These are phyloP conservation scores for Angomonas deanei DNA, from an alignment of 208 protist genomes.

Conservation along the genomic window DNA sequence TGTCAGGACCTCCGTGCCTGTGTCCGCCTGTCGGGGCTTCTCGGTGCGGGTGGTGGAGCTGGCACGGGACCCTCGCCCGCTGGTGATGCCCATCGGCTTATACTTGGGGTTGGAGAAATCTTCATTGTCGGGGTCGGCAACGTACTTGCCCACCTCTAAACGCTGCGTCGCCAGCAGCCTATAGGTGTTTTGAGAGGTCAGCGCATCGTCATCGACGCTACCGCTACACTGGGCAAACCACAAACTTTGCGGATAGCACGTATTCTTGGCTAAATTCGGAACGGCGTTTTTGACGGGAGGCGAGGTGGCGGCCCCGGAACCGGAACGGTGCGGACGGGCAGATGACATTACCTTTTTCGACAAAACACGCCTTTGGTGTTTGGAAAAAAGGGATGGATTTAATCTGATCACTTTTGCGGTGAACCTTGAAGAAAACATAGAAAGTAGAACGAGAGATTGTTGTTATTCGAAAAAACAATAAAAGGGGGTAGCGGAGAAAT, in stretches of 20 bases:
- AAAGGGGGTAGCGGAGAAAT: too few species aligned
- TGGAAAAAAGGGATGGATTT: too few species aligned
- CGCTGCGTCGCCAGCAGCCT: constrained; percentile 24
- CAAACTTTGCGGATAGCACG: constrained; percentile 71
- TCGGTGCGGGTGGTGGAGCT: background rate
- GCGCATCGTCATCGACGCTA: constrained; percentile 32
- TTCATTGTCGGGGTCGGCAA: constrained; percentile 52
- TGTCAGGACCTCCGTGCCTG: background rate
- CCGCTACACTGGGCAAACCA: constrained; percentile 49
- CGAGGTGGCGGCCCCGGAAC: background rate
- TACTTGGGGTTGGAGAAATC: constrained; percentile 82
- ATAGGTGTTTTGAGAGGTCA: constrained; percentile 53
- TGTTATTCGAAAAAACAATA: too few species aligned
- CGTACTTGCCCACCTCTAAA: constrained; percentile 69
- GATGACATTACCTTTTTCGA: too few species aligned
- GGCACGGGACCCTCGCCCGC: background rate
- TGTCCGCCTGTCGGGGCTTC: background rate
- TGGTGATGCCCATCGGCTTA: constrained; percentile 12
- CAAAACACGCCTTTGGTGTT: too few species aligned
- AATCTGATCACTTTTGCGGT: too few species aligned
- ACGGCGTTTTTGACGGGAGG: too few species aligned
- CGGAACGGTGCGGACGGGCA: too few species aligned
- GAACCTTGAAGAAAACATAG: too few species aligned
- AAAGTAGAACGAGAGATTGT: too few species aligned
- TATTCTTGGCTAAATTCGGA: background rate